Conservation (phyloP, 352 stramenopile species). For the Saprolegnia diclina region DNA sequence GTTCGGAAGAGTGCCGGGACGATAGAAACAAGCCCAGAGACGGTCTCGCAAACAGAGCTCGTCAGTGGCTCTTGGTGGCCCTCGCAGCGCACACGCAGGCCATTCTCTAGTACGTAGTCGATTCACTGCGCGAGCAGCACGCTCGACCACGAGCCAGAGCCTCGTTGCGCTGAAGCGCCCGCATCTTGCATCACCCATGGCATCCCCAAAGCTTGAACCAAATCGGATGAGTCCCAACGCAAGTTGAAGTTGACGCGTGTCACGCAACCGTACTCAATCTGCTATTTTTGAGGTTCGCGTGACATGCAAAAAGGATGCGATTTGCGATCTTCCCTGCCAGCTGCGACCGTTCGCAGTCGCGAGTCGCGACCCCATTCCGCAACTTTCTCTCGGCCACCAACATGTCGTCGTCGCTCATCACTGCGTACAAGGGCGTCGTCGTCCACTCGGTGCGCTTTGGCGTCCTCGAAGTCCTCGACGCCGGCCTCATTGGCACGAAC, state of each 20-base stretch:
- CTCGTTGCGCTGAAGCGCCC: background rate
- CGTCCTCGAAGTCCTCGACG: slow-evolving; percentile 52
- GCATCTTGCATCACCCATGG: background rate
- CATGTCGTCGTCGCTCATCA: slow-evolving; percentile 29
- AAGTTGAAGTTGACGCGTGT: background rate
- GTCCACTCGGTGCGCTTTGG: slow-evolving; percentile 62
- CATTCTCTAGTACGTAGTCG: no score
- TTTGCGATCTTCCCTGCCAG: background rate
- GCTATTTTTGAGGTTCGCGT: slow-evolving; percentile 1
- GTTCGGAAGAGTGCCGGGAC: no score
- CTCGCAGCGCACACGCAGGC: no score
- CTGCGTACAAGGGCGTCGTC: slow-evolving; percentile 73
- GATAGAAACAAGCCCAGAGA: no score
- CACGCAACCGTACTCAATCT: background rate
- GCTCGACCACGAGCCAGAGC: no score
- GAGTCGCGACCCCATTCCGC: background rate
- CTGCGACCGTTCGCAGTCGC: background rate
- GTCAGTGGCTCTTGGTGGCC: no score
- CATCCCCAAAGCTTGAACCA: background rate
- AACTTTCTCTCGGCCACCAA: background rate
- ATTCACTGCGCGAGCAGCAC: no score
- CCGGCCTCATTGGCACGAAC: slow-evolving; percentile 56
- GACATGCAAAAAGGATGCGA: background rate
- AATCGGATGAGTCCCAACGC: background rate
- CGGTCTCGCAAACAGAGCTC: no score